phyloP scores from a whole-genome alignment of 2,329 filamentous ascomycete genomes.

The Didymella glomerata region DNA sequence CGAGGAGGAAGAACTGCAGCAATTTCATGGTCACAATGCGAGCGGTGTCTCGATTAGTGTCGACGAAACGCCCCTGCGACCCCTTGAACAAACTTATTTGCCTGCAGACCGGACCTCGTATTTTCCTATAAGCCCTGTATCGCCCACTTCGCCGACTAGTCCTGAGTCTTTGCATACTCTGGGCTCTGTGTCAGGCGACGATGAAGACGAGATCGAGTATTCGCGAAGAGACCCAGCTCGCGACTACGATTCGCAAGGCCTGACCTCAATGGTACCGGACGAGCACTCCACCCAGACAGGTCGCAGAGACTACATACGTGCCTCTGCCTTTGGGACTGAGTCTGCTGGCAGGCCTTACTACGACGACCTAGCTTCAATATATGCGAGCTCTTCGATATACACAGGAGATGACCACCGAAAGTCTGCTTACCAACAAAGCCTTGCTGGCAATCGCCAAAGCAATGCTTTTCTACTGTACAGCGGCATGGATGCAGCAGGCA shows the following conservation, averaged over 20 bases:
- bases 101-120: constrained; percentile 28
- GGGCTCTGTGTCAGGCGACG: constrained; percentile 14
- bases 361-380: constrained; percentile 42
- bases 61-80: constrained; percentile 32
- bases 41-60: constrained; percentile 24
- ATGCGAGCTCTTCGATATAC: constrained; percentile 45
- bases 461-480: constrained; percentile 33
- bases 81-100: constrained; percentile 32
- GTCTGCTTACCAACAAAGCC: constrained; percentile 34
- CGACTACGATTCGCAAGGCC: background rate
- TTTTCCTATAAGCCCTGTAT: constrained; percentile 30
- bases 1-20: constrained; percentile 36
- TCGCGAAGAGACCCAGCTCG: background rate
- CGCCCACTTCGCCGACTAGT: constrained; percentile 31
- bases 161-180: constrained; percentile 17
- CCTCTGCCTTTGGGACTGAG: constrained; percentile 24
- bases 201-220: constrained; percentile 22
- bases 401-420: constrained; percentile 33
- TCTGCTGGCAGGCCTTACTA: constrained; percentile 35
- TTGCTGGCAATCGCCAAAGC: constrained; percentile 31
- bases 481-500: constrained; percentile 22
- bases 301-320: constrained; percentile 20
- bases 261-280: constrained; percentile 45
- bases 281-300: constrained; percentile 35
- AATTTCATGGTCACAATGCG: constrained; percentile 26